These are phyloP conservation scores for Sungouiella blattae DNA, from an alignment of 805 yeast species.

Conservation along the genomic window DNA sequence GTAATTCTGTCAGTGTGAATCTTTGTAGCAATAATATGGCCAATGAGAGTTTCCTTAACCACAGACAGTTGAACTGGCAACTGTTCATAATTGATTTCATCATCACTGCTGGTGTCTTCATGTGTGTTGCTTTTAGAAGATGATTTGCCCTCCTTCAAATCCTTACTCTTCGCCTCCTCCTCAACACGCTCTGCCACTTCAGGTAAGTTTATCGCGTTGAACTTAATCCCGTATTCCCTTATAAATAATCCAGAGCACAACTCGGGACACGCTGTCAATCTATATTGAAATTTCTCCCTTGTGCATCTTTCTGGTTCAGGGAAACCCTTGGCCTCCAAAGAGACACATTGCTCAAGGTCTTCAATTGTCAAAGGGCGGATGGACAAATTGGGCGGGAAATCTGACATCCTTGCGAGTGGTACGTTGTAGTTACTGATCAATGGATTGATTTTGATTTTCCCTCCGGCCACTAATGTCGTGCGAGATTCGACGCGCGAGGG, in stretches of 20 bases:
- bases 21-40: conserved; percentile 79
- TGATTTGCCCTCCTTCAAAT: conserved; percentile 14
- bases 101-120: conserved; percentile 22
- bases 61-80: conserved; percentile 49
- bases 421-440: too few species aligned
- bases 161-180: conserved; percentile 17
- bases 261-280: conserved; percentile 84
- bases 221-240: conserved; percentile 54
- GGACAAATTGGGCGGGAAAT: conserved; percentile 44
- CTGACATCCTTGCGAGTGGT: conserved; percentile 27
- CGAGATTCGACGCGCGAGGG: neutral
- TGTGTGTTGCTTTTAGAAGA: too few species aligned
- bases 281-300: conserved; percentile 57
- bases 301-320: conserved; percentile 68
- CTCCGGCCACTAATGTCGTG: conserved; percentile 1
- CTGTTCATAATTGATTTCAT: conserved; percentile 28
- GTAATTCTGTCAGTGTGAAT: conserved; percentile 48
- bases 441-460: neutral
- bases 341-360: conserved; percentile 61
- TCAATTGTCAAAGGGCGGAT: conserved; percentile 27
- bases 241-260: conserved; percentile 84
- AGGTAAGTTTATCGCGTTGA: conserved; percentile 40
- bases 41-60: conserved; percentile 64
- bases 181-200: conserved; percentile 34
- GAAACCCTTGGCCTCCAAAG: conserved; percentile 67